Conservation (phyloP, 768 basidiomycete species). For the Cystobasidium ongulense region DNA sequence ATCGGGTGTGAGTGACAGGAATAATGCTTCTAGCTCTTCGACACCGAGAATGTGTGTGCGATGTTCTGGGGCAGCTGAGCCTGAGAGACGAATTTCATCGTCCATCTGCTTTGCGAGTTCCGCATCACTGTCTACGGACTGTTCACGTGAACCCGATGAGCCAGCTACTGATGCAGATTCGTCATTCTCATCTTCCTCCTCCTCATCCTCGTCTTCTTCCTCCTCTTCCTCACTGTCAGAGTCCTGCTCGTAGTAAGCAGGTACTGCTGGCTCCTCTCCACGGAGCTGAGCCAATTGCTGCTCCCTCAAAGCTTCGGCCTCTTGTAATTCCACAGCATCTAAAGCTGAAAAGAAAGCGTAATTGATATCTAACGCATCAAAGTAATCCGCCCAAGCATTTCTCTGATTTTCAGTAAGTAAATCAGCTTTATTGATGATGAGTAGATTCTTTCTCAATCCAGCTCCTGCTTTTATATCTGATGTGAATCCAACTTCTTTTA, state of each 20-base stretch:
- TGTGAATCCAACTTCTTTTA: constrained; percentile 56
- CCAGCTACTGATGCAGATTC: constrained; percentile 43
- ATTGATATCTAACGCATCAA: constrained; percentile 62
- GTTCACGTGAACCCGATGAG: neutral
- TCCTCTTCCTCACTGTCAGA: constrained; percentile 43
- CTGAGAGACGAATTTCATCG: constrained; percentile 32
- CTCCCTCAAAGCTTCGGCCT: constrained; percentile 52
- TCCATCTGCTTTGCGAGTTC: constrained; percentile 21
- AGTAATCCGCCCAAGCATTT: constrained; percentile 85
- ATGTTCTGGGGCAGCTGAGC: constrained; percentile 34
- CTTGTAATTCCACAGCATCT: constrained; percentile 73
- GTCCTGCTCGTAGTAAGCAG: constrained; percentile 40
- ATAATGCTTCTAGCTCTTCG: constrained; percentile 75
- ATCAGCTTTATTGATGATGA: constrained; percentile 95
- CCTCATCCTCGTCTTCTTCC: constrained; percentile 41
- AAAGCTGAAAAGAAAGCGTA: constrained; percentile 93
- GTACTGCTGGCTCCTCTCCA: constrained; percentile 37
- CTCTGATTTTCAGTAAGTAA: constrained; percentile 76
- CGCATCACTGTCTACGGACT: constrained; percentile 26
- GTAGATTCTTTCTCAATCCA: constrained; percentile 61
- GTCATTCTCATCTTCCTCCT: constrained; percentile 46
- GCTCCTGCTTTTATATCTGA: constrained; percentile 42
- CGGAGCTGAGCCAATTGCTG: constrained; percentile 42
- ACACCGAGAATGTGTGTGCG: constrained; percentile 74
- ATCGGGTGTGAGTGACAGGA: constrained; percentile 62